Base-by-base conservation (phyloP, 2,329 filamentous ascomycete species). In the Hypoxylon sp. region DNA sequence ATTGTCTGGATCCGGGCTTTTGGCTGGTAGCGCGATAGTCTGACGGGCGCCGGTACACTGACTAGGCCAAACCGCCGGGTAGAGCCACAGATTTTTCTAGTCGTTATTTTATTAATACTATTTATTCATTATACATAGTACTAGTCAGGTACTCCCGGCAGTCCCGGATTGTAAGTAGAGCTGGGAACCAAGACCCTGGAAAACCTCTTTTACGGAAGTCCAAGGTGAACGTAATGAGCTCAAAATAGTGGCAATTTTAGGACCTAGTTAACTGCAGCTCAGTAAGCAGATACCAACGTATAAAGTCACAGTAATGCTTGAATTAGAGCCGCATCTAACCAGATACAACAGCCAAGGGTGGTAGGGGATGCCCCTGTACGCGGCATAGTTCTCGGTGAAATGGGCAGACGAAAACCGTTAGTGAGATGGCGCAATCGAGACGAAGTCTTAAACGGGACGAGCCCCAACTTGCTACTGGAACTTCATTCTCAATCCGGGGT, bases 1-100 rank as follows among this genome's bases (percentile, higher is more conserved):
- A 65, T 70, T 26, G 61, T 63, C 63, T 69, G 59, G 67, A 69
- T 63, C 58, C 67, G 44, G 64, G 50, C 39, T 67, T 67, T 67
- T 47, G 44, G n/a, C 52, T 46, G 24, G 44, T 67, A 67, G 63
- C 59, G 67, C 63, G 59, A 58, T 48, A 57, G n/a, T 57, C 51
- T 57, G 55, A 37, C 42, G 26, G 63, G 42, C 66, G 58, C 57
- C 52, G 50, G 33, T 35, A 51, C 14, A 54, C 44, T 35, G 50
- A 63, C 58, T 63, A 63, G 63, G 26, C 17, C 33, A 48, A 55
- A 24, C 37, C 35, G 14, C 29, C 63, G 63, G 50, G 50, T 24
- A 37, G 58, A 51, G 53, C 63, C 63, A 50, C 48, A 33, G 47
- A 31, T 14, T 54, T 29, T 56, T 57, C 19, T 57, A 11, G 26